Evolutionary conservation across 805 yeast species (phyloP), one percentile per base, ranked within the genome.

Genomic region (Yarrowia yakushimensis): DNA sequence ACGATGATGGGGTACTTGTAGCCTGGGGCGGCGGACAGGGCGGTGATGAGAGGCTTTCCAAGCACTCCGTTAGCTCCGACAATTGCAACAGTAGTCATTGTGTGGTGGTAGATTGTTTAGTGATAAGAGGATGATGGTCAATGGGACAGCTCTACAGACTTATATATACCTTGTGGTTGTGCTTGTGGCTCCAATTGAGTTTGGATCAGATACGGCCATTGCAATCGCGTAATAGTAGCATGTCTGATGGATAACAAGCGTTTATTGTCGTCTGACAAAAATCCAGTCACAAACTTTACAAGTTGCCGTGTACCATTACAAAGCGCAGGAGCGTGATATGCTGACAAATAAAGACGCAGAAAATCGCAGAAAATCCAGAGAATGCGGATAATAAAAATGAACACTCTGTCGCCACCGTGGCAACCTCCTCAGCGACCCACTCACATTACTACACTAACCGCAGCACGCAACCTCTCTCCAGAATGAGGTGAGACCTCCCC

Each of bases 21-120:
- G 67, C 83, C 82, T 6, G 71, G 67, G 20, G 78, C 69, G 2
- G 79, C 74, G 17, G 78, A 67, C 48, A 85, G 71, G 9, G 84
- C 83, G 1, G 72, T 74, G 18, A 82, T 63, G 36, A 77, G 71
- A 45, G 83, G 81, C 65, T 74, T 72, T 43, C 85, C 87, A 41
- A 85, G 71, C 65, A 71, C 65, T 25, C 90, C 88, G 65, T 78
- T 74, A 52, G 78, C 67, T 34, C 88, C 88, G 63, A 80, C 68
- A 60, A 85, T 69, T 37, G 86, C 87, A 62, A 85, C 68, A 9
- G 69, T 65, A 30, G 75, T 73, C 64, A 72, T 70, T 23, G 67
- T 25, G 67, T 42, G 17, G 6, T 22, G 31, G 33, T 17, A 30
- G 20, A 13, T 28, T 20, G 57, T 28, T 41, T 2, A 63, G 20